Conservation (phyloP, 1,284 basidiomycete genomes). For the Ceratobasidium sp. region DNA sequence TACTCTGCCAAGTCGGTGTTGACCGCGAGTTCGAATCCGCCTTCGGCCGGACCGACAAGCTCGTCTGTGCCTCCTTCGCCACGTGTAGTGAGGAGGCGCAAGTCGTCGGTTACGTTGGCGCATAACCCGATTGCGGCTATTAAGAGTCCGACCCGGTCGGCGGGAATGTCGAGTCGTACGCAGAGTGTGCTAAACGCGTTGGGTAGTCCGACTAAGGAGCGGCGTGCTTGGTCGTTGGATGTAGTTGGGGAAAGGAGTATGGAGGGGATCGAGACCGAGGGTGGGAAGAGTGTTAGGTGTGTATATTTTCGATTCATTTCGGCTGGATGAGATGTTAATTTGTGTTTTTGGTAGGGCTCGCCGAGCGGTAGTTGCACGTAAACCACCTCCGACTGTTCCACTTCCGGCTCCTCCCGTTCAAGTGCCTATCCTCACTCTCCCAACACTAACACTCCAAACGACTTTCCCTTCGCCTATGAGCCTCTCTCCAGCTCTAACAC, state of each 20-base stretch:
- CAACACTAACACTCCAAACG: slow-evolving; percentile 23
- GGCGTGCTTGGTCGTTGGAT: slow-evolving; percentile 20
- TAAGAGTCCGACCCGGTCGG: slow-evolving; percentile 41
- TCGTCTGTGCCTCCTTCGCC: slow-evolving; percentile 31
- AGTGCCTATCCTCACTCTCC: background rate
- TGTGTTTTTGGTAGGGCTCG: background rate
- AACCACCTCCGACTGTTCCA: slow-evolving; percentile 37
- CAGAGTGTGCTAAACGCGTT: slow-evolving; percentile 18
- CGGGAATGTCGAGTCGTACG: slow-evolving; percentile 28
- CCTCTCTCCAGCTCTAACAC: slow-evolving; percentile 33
- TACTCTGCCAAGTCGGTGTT: background rate
- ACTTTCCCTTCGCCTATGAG: slow-evolving; percentile 16
- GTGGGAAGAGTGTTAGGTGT: background rate
- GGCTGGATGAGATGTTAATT: background rate
- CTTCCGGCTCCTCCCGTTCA: slow-evolving; percentile 3
- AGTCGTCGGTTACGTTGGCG: slow-evolving; percentile 29
- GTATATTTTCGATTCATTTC: background rate
- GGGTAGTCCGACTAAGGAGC: slow-evolving; percentile 17
- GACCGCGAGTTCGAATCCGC: background rate
- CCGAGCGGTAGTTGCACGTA: background rate
- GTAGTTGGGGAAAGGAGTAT: slow-evolving; percentile 16
- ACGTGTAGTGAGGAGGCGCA: slow-evolving; percentile 19
- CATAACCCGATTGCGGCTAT: slow-evolving; percentile 41
- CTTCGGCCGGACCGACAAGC: slow-evolving; percentile 10
- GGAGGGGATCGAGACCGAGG: background rate